Percentiles rank a stretch among this genome's conserved stretches.
These are phyloP conservation scores for Fusarium sp. DNA, from an alignment of 2,329 filamentous ascomycete species.

Conservation along the genomic window DNA sequence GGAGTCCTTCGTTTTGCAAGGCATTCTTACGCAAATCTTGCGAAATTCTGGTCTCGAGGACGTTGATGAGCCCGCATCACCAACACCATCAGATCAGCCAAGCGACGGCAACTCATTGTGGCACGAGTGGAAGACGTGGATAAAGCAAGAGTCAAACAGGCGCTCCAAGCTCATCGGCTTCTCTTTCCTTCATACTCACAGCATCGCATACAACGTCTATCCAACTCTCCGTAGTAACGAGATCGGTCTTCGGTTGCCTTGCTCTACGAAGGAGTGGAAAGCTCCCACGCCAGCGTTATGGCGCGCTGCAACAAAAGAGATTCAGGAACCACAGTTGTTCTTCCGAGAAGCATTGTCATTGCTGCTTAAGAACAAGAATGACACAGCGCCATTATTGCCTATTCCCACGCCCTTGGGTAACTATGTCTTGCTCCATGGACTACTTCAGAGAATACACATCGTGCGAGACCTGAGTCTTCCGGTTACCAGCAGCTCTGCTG, in stretches of 20 bases:
- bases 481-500: constrained; percentile 44
- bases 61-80: not conserved
- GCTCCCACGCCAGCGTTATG: constrained; percentile 38
- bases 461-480: constrained; percentile 50
- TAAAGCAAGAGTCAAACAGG: constrained; percentile 45
- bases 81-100: not conserved
- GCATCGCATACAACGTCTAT: constrained; percentile 51
- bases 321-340: constrained; percentile 46
- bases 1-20: constrained; percentile 49
- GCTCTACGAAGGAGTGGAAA: constrained; percentile 50
- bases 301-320: constrained; percentile 24
- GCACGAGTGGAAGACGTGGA: constrained; percentile 46
- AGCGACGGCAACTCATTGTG: not conserved
- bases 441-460: constrained; percentile 51
- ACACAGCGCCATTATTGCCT: constrained; percentile 33
- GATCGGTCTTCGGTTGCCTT: constrained; percentile 48
- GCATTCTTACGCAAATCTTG: constrained; percentile 46
- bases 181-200: constrained; percentile 51
- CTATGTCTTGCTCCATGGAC: constrained; percentile 50
- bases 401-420: constrained; percentile 51
- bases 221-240: constrained; percentile 50
- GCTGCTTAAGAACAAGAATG: constrained; percentile 44
- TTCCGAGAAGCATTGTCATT: constrained; percentile 50
- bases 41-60: constrained; percentile 48
- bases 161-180: constrained; percentile 51